Evolutionary conservation across 1,284 basidiomycete species (phyloP).

Genomic region (Mycosarcoma maydis): DNA sequence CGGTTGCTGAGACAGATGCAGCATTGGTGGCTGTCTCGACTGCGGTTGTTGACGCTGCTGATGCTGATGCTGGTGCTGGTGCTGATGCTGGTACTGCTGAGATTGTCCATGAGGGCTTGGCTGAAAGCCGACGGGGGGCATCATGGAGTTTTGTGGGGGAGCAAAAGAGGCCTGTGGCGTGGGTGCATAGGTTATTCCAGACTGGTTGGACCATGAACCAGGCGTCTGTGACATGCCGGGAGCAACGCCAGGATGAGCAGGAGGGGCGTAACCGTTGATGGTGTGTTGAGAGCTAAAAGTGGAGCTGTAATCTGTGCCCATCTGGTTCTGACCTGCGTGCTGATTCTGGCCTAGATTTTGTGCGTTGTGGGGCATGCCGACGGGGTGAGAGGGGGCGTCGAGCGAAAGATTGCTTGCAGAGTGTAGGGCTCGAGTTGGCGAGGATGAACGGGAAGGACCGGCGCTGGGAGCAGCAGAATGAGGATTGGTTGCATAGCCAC

Average conservation of each 20-base stretch:
- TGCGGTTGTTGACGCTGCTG: conserved; percentile 16
- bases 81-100: too few species aligned
- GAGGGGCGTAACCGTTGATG: conserved; percentile 13
- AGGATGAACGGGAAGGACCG: conserved; percentile 40
- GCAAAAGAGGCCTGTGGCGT: conserved; percentile 19
- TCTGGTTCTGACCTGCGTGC: conserved; percentile 2
- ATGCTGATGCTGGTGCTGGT: too few species aligned
- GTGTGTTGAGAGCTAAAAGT: conserved; percentile 21
- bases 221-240: conserved; percentile 3
- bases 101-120: conserved; percentile 8
- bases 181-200: conserved; percentile 4
- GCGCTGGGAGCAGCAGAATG: conserved; percentile 45
- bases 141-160: conserved; percentile 22
- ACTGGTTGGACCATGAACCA: conserved; percentile 25
- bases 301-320: conserved; percentile 23
- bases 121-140: conserved; percentile 11
- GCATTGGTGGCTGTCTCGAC: conserved; percentile 17
- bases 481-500: conserved; percentile 39
- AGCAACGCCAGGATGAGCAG: neutral
- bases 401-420: conserved; percentile 1
- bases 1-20: conserved; percentile 23
- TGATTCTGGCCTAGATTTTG: conserved; percentile 8
- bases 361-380: conserved; percentile 15
- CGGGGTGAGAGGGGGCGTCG: conserved; percentile 11
- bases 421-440: conserved; percentile 29